Conservation (phyloP, 305 asterid species). For the Plantago coronopus region DNA sequence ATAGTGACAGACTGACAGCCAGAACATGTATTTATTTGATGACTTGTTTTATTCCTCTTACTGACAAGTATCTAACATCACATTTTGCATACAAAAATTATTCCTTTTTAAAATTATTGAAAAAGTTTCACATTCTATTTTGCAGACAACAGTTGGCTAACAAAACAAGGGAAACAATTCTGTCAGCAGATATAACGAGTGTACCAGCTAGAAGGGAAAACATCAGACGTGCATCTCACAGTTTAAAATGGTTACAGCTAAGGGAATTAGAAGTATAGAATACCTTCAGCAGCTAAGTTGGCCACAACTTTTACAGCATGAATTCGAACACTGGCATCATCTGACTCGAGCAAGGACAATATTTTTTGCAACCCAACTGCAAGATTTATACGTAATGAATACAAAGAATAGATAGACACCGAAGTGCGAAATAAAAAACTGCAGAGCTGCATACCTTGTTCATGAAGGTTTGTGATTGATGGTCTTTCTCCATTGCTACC, state of each 20-base stretch:
- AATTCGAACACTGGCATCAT: slow-evolving; percentile 73
- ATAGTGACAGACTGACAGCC: too few species aligned
- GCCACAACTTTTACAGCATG: slow-evolving; percentile 94
- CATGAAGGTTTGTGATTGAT: slow-evolving; percentile 86
- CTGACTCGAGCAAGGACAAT: slow-evolving; percentile 77
- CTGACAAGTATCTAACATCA: too few species aligned
- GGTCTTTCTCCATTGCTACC: slow-evolving; percentile 68
- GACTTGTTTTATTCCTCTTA: too few species aligned
- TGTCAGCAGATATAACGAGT: too few species aligned
- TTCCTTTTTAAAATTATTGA: not conserved
- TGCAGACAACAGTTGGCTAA: not conserved
- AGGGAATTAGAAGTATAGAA: not conserved
- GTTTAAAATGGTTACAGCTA: not conserved
- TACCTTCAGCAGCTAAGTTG: slow-evolving; percentile 94
- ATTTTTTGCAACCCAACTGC: slow-evolving; percentile 85
- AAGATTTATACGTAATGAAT: slow-evolving; percentile 22
- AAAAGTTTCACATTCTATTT: not conserved
- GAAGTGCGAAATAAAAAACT: slow-evolving; percentile 20
- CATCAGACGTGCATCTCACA: not conserved
- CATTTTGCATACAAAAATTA: too few species aligned
- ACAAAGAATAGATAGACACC: slow-evolving; percentile 12
- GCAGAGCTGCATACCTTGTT: slow-evolving; percentile 64
- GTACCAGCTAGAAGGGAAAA: not conserved
- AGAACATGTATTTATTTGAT: too few species aligned
- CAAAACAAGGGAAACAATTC: not conserved